phyloP scores from a whole-genome alignment of 257 asterid species.

The Solanum tacnaense region DNA sequence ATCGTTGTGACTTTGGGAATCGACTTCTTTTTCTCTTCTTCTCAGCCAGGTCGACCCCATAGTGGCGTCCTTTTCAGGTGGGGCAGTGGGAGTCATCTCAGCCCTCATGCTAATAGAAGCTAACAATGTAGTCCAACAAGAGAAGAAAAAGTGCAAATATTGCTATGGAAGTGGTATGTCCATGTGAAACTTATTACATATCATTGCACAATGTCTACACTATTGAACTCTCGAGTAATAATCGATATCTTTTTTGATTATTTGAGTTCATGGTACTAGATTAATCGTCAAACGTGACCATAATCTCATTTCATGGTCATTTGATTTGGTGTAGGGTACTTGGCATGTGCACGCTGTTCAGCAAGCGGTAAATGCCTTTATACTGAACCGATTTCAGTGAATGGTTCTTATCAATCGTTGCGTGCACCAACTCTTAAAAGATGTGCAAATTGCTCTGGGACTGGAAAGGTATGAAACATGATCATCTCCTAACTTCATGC shows the following conservation, averaged over 20 bases:
- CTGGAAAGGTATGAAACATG: slow-evolving; percentile 68
- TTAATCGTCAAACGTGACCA: neutral
- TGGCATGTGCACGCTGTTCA: slow-evolving; percentile 89
- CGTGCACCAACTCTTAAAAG: slow-evolving; percentile 52
- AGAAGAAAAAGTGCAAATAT: slow-evolving; percentile 85
- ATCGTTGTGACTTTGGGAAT: neutral
- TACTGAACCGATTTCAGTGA: slow-evolving; percentile 41
- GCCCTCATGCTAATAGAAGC: slow-evolving; percentile 76
- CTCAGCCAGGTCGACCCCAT: slow-evolving; percentile 93
- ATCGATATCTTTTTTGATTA: neutral
- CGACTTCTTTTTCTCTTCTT: neutral
- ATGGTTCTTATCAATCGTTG: slow-evolving; percentile 33
- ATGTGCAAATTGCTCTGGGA: slow-evolving; percentile 80
- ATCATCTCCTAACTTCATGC: neutral
- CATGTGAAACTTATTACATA: neutral
- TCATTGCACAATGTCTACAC: neutral
- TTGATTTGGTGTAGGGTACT: slow-evolving; percentile 41
- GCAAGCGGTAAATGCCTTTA: slow-evolving; percentile 71
- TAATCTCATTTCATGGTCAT: neutral
- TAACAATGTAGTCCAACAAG: slow-evolving; percentile 82
- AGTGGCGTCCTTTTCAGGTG: slow-evolving; percentile 96
- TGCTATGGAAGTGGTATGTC: slow-evolving; percentile 80
- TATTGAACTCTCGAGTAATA: neutral
- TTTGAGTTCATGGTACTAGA: neutral
- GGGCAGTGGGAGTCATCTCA: slow-evolving; percentile 91